A percentile compares a stretch with the other conserved stretches of the same genome.
These are phyloP conservation scores for Davidsoniella eucalypti DNA, from an alignment of 2,329 filamentous ascomycete genomes.

Conservation along the genomic window DNA sequence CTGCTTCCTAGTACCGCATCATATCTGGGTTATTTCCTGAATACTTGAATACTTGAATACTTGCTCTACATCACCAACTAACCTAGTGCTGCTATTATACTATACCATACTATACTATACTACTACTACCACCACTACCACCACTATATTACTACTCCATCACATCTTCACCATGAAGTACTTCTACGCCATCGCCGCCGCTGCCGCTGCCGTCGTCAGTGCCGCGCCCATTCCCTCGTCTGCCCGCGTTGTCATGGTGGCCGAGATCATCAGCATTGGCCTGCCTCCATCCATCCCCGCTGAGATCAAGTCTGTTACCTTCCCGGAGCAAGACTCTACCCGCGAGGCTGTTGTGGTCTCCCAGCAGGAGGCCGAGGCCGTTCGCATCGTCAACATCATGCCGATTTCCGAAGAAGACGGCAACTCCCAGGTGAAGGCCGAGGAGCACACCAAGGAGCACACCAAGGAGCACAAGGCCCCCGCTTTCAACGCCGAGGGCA, in stretches of 20 bases:
- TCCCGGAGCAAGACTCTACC: not conserved
- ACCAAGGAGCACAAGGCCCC: not conserved
- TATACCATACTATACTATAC: no score
- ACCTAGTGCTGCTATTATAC: no score
- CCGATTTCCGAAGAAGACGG: not conserved
- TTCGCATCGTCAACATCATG: not conserved
- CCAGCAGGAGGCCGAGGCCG: not conserved
- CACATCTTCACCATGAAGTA: conserved; percentile 6
- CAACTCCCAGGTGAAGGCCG: not conserved
- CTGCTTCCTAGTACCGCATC: no score
- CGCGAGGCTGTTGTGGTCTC: not conserved
- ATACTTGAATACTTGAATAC: no score
- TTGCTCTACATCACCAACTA: no score
- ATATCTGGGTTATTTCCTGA: no score
- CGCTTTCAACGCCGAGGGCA: conserved; percentile 1
- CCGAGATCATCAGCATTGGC: conserved; percentile 4
- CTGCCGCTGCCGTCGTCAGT: not conserved
- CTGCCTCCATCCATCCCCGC: conserved; percentile 7
- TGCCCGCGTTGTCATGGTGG: not conserved
- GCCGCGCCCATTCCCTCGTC: not conserved
- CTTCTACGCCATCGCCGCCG: conserved; percentile 4
- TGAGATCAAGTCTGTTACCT: conserved; percentile 1
- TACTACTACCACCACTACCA: no score
- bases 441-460: not conserved
- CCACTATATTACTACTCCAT: no score